Base-by-base conservation (phyloP, 495 filamentous ascomycete genomes). In the Hypoxylon intermedium region DNA sequence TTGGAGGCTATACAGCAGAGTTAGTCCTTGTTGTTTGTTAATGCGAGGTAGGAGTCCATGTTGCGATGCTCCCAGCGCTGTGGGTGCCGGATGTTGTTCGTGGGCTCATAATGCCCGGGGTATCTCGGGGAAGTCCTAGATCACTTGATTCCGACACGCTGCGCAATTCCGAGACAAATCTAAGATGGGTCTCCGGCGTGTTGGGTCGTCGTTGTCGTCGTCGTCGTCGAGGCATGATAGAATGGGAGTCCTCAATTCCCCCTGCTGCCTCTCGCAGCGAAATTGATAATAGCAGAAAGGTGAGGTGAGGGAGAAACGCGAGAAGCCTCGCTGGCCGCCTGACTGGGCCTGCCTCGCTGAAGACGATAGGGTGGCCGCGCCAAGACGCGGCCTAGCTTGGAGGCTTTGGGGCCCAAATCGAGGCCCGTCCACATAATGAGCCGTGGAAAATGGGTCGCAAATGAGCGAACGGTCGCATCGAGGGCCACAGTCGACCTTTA, bases 341-440 rank as follows among this genome's bases (percentile, higher is more conserved):
- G 24, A 64, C 42, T 33, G 47, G 65, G 65, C 45, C 68, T 54
- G n/a, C 40, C 47, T 36, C 34, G 43, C 44, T 58, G 38, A 46
- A 55, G 42, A 55, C 43, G 65, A 51, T 62, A 42, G 40, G 49
- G 53, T 54, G 68, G 68, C 42, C 68, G 65, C 53, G 50, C 61
- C 56, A 59, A 63, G 54, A 37, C 52, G 58, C 58, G 66, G 53
- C 66, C 68, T 64, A 63, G 66, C 56, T 38, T 53, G 44, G 47
- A 64, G 68, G 62, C 63, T 68, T 68, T 57, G 65, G 41, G 65
- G 48, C 68, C 62, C 53, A 45, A 62, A 60, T 40, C 47, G 60
- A 44, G 66, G 46, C 68, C 61, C 57, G 56, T 51, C 28, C 28
- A 46, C 51, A 54, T 36, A 34, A 57, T 30, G 57, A 42, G 42